Evolutionary conservation across 495 filamentous ascomycete genomes (phyloP).

Genomic region (Penicillium samsonianum): DNA sequence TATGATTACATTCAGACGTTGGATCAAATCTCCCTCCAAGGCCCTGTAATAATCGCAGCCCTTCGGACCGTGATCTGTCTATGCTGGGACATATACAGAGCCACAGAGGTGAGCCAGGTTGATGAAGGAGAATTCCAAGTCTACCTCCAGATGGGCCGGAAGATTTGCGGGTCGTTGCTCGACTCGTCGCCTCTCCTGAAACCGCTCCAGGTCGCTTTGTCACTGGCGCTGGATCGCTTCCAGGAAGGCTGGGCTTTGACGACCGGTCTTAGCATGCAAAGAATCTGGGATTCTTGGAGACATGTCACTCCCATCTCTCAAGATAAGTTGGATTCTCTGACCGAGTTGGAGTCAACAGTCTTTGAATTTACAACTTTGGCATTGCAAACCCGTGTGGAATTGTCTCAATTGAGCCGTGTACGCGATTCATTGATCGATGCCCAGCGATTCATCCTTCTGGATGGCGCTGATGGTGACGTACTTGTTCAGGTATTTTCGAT

Average conservation of each 20-base stretch:
- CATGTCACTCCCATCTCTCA: conserved; percentile 62
- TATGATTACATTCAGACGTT: conserved; percentile 43
- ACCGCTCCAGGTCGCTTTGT: conserved; percentile 38
- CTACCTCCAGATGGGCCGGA: conserved; percentile 50
- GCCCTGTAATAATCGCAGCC: conserved; percentile 31
- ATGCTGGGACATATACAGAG: conserved; percentile 58
- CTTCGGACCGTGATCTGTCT: conserved; percentile 53
- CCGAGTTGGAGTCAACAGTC: conserved; percentile 67
- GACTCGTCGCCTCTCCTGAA: conserved; percentile 28
- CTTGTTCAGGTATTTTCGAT: conserved; percentile 33
- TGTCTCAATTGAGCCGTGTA: conserved; percentile 41
- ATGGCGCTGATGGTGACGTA: conserved; percentile 40
- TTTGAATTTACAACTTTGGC: conserved; percentile 67
- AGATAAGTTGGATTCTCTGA: conserved; percentile 49
- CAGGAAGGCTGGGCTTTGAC: conserved; percentile 57
- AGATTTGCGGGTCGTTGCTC: conserved; percentile 35
- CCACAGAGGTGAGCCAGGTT: conserved; percentile 45
- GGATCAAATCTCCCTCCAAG: conserved; percentile 29
- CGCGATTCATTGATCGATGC: conserved; percentile 47
- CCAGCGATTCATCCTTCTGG: conserved; percentile 41
- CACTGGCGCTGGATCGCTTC: conserved; percentile 47
- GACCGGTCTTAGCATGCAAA: conserved; percentile 82
- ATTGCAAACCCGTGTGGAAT: conserved; percentile 44
- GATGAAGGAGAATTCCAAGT: conserved; percentile 58
- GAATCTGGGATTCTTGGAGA: conserved; percentile 71